Conservation (phyloP, 306 rosid genomes). For the Lathyrus aphaca region DNA sequence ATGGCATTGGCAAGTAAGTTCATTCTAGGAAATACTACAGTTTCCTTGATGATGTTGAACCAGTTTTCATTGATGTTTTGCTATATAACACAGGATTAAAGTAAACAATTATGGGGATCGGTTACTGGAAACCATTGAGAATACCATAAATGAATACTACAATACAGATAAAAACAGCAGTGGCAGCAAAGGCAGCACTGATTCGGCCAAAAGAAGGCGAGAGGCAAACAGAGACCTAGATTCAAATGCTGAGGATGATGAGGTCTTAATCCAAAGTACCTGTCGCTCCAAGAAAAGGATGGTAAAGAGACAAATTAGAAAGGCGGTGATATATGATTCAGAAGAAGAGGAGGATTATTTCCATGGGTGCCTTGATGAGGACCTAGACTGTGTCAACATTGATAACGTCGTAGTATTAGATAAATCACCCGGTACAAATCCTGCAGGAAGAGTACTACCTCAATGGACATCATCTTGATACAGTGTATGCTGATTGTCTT, state of each 20-base stretch:
- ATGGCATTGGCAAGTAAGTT: slow-evolving; percentile 90
- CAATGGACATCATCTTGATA: slow-evolving; percentile 58
- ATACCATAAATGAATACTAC: slow-evolving; percentile 61
- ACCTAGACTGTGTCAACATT: slow-evolving; percentile 55
- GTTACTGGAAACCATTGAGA: slow-evolving; percentile 73
- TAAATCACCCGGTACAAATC: slow-evolving; percentile 33
- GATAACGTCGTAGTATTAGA: slow-evolving; percentile 50
- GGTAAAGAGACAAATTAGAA: slow-evolving; percentile 44
- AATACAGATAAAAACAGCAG: slow-evolving; percentile 53
- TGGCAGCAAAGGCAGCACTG: slow-evolving; percentile 73
- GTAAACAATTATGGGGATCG: slow-evolving; percentile 80
- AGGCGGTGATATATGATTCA: slow-evolving; percentile 41
- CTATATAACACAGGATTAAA: slow-evolving; percentile 61
- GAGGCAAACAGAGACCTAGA: slow-evolving; percentile 38
- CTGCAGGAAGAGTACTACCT: slow-evolving; percentile 73
- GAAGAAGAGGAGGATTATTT: slow-evolving; percentile 48
- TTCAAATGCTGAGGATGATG: slow-evolving; percentile 54
- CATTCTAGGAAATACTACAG: slow-evolving; percentile 4
- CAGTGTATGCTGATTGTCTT: slow-evolving; percentile 13
- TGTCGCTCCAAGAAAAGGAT: slow-evolving; percentile 75
- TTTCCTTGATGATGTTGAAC: slow-evolving; percentile 22
- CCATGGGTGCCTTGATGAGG: slow-evolving; percentile 56
- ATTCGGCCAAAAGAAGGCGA: slow-evolving; percentile 73
- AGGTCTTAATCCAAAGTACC: slow-evolving; percentile 54
- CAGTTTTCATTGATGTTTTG: slow-evolving; percentile 28